These are phyloP conservation scores for Beauveria brongniartii DNA, from an alignment of 2,329 filamentous ascomycete genomes.

Conservation along the genomic window DNA sequence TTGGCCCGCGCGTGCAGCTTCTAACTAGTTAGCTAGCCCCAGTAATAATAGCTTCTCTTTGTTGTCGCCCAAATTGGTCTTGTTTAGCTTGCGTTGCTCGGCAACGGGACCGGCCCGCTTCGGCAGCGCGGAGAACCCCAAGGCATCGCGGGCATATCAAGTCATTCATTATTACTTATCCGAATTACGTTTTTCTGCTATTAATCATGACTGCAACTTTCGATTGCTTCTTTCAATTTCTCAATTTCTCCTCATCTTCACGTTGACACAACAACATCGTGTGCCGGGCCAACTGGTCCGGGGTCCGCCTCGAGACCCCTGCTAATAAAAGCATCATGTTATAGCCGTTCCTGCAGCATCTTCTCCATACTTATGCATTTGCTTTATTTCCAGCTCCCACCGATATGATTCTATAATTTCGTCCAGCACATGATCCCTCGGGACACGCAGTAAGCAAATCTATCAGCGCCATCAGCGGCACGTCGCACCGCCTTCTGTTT, in stretches of 20 bases:
- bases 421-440: not conserved
- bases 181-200: no score
- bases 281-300: not conserved
- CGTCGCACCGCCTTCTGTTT: conserved; percentile 10
- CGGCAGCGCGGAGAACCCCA: not conserved
- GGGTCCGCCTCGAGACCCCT: not conserved
- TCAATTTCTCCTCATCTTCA: not conserved
- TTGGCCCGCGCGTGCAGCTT: not conserved
- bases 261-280: not conserved
- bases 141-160: not conserved
- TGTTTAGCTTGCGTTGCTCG: conserved; percentile 11
- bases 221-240: not conserved
- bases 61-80: conserved; percentile 5
- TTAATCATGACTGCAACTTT: no score
- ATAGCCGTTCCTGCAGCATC: not conserved
- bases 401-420: not conserved
- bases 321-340: not conserved
- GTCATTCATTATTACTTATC: no score
- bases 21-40: not conserved
- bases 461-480: not conserved
- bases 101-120: not conserved
- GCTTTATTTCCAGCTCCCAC: conserved; percentile 9
- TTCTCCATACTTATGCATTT: not conserved
- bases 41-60: not conserved
- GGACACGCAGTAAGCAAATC: not conserved